A percentile compares a stretch with the other conserved stretches of the same genome.
phyloP scores from a whole-genome alignment of 2,329 filamentous ascomycete species.

The Aureobasidium lini region DNA sequence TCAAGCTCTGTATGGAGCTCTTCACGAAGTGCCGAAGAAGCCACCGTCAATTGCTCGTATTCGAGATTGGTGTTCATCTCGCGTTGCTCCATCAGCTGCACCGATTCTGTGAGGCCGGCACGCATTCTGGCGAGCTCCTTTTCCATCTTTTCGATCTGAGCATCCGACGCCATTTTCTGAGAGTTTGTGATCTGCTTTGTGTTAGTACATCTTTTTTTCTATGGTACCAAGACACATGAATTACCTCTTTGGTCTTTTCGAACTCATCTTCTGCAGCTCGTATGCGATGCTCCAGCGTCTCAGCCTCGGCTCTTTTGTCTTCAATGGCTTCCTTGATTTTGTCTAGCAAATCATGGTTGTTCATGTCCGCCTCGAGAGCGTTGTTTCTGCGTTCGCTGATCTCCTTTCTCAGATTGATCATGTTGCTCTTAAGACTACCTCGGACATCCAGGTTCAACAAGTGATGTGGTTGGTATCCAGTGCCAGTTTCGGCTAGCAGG shows the following conservation, averaged over 20 bases:
- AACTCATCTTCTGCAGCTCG: constrained; percentile 87
- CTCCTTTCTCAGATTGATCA: constrained; percentile 74
- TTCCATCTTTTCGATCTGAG: constrained; percentile 98
- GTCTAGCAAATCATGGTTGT: constrained; percentile 87
- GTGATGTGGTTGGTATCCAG: constrained; percentile 83
- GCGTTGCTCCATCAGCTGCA: constrained; percentile 85
- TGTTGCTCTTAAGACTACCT: constrained; percentile 69
- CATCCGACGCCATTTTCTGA: constrained; percentile 80
- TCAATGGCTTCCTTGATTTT: constrained; percentile 95
- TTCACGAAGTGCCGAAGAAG: constrained; percentile 77
- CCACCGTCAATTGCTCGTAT: constrained; percentile 88
- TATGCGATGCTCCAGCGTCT: constrained; percentile 81
- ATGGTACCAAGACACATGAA: not conserved
- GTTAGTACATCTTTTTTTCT: not conserved
- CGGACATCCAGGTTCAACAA: constrained; percentile 85
- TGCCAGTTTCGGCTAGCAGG: constrained; percentile 70
- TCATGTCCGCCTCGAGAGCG: constrained; percentile 84
- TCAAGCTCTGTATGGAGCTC: constrained; percentile 97
- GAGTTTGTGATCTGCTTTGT: constrained; percentile 58
- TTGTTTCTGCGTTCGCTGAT: constrained; percentile 80
- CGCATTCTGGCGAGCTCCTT: constrained; percentile 95
- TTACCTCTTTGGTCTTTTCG: constrained; percentile 78
- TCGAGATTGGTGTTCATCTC: constrained; percentile 97
- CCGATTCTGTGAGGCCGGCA: constrained; percentile 70
- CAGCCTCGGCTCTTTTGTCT: constrained; percentile 87